Evolutionary conservation across 805 yeast genomes (phyloP).

Genomic region (Kazachstania martiniae): DNA sequence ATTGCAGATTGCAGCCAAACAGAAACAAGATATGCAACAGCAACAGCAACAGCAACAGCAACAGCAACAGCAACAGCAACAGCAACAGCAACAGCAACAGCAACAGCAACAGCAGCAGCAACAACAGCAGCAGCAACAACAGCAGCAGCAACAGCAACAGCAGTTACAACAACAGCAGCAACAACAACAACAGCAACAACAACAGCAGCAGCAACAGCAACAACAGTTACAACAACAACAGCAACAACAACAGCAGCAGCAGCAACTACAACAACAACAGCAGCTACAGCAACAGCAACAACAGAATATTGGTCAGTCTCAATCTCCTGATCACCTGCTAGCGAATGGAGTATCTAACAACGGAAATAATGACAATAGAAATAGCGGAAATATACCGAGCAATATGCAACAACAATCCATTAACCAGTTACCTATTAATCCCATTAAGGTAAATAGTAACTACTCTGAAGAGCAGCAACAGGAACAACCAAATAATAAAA

Average conservation of each 20-base stretch:
- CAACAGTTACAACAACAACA: background rate
- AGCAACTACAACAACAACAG: no score
- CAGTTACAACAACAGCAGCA: conserved; percentile 1
- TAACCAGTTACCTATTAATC: conserved; percentile 1
- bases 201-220: conserved; percentile 5
- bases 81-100: conserved; percentile 9
- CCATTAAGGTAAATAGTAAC: conserved; percentile 1
- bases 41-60: conserved; percentile 11
- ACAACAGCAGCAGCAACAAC: conserved; percentile 6
- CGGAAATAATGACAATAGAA: no score
- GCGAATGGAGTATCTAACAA: no score
- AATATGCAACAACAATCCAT: background rate
- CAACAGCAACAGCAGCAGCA: conserved; percentile 10
- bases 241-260: no score
- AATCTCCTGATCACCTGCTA: no score
- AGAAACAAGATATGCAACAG: conserved; percentile 23
- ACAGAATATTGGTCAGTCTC: no score
- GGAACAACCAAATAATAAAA: no score
- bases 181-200: conserved; percentile 5
- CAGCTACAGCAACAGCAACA: no score
- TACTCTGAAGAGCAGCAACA: background rate
- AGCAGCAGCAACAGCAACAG: conserved; percentile 3
- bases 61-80: conserved; percentile 1
- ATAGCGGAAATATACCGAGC: background rate
- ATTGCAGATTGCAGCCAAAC: conserved; percentile 27